Base-by-base conservation (phyloP, 331 rosid genomes). In the Erythrophleum ivorense region DNA sequence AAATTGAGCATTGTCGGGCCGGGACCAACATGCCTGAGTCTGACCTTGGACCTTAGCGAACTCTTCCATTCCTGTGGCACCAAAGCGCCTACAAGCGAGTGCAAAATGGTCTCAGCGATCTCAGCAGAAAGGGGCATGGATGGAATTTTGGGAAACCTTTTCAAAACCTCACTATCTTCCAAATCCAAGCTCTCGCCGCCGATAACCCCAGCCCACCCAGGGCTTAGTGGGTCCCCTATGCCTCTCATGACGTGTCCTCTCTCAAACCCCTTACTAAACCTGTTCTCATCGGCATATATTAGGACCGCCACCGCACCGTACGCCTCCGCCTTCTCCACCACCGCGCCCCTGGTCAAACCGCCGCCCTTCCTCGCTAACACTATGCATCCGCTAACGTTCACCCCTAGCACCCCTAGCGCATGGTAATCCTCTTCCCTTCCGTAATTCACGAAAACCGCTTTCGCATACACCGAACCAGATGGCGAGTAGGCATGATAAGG, bases 401-500 rank as follows among this genome's bases (percentile, higher is more conserved):
- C 94, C 2, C 93, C 92, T 13, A 75, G 7, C 81, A n/a, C 21
- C 34, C 34, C 82, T 31, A 95, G 86, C 49, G 77, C 87, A 33
- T 59, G 84, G 38, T 91, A 95, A 90, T 95, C 99, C 60, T 48
- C 85, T 33, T 84, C 96, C 72, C 88, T 77, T 0, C 99, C 99
- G 54, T 87, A 79, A 89, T 95, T 95, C 31, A 87, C 97, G 71
- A 90, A 95, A n/a, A 88, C 96, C n/a, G 83, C 89, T 68, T 69
- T 78, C 1, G 90, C 90, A 46, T 72, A 64, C 36, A 84, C 93
- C 41, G 97, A 79, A 0, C 96, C 99, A 11, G 99, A 91, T 9
- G 99, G 97, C 50, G 99, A 93, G 87, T 95, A 95, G 0, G 99
- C 99, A 73, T 93, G 99, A 87, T 91, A 95, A 0, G 99, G 91